Conservation (phyloP, 1,284 basidiomycete species). For the Tremellales sp. region DNA sequence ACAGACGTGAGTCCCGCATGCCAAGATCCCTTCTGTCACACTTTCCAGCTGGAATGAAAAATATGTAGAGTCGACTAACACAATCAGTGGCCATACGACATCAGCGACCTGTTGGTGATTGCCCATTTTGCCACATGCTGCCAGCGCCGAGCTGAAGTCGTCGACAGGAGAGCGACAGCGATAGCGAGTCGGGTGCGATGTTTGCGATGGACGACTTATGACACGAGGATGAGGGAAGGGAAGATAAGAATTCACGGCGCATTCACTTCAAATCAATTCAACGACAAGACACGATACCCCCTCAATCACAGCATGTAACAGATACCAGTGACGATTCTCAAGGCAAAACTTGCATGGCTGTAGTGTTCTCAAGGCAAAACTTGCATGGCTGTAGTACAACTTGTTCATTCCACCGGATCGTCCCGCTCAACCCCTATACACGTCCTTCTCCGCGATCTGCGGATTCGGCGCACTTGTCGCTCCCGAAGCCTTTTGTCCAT, state of each 20-base stretch:
- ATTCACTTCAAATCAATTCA: too few species aligned
- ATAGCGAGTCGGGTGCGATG: constrained; percentile 11
- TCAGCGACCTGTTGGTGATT: constrained; percentile 14
- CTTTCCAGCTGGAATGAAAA: too few species aligned
- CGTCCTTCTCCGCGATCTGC: background rate
- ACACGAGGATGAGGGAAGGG: background rate
- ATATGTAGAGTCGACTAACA: background rate
- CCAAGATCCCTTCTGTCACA: background rate
- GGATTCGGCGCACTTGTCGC: too few species aligned
- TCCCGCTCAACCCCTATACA: background rate
- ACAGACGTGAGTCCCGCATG: constrained; percentile 21
- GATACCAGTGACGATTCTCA: too few species aligned
- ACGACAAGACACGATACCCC: too few species aligned
- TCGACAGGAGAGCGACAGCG: constrained; percentile 7
- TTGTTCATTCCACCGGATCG: too few species aligned
- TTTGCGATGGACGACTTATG: constrained; percentile 15
- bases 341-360: too few species aligned
- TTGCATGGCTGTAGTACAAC: too few species aligned
- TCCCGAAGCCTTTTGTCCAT: too few species aligned
- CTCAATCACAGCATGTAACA: too few species aligned
- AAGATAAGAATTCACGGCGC: too few species aligned
- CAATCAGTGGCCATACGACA: constrained; percentile 16
- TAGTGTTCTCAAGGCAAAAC: too few species aligned
- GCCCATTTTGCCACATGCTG: background rate
- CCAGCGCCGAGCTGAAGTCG: background rate